Evolutionary conservation across 2,329 filamentous ascomycete genomes (phyloP), one percentile per base, ranked within the genome.

Genomic region (Microdochium trichocladiopsis): DNA sequence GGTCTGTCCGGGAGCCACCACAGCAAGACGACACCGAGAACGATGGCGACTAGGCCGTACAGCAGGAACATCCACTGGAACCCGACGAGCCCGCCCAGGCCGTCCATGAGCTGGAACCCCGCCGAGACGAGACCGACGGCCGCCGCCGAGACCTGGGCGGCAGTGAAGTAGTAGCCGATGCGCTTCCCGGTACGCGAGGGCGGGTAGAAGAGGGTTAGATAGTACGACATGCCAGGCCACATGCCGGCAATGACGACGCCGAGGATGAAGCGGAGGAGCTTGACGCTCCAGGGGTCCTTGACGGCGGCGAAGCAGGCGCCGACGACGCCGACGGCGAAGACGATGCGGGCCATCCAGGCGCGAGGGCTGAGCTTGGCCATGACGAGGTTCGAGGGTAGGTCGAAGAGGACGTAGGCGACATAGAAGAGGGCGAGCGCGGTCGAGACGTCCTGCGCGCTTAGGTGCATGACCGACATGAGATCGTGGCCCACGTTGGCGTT

Each of bases 201-300:
- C 6, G 91, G 91, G 64, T 96, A 96, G 74, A 95, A 96, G 8
- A 95, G 77, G 0, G 91, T 95, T 48, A 96, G 76, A 64, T 95
- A 96, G 67, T 94, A 94, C 10, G 90, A 83, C 91, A 96, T 95
- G 49, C 91, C 91, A 0, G 91, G 91, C 91, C 91, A 96, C 86
- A 96, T 91, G 48, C 91, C 91, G 1, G 91, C 91, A 65, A 92
- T 92, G 23, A 95, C 90, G 14, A 94, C 79, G 48, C 91, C 91
- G 6, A 96, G 80, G 11, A 96, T 77, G 52, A 96, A 86, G 8
- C 91, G 85, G 25, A 96, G 78, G n/a, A 95, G 75, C 80, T 93
- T 92, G 60, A 95, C 77, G 63, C 89, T 94, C 87, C 90, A 95
- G 8, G 88, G 87, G 41, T 84, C 83, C 58, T 84, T 81, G 64